These are phyloP conservation scores for Geotrichum bryndzae DNA, from an alignment of 1,139 yeast genomes.

Conservation along the genomic window DNA sequence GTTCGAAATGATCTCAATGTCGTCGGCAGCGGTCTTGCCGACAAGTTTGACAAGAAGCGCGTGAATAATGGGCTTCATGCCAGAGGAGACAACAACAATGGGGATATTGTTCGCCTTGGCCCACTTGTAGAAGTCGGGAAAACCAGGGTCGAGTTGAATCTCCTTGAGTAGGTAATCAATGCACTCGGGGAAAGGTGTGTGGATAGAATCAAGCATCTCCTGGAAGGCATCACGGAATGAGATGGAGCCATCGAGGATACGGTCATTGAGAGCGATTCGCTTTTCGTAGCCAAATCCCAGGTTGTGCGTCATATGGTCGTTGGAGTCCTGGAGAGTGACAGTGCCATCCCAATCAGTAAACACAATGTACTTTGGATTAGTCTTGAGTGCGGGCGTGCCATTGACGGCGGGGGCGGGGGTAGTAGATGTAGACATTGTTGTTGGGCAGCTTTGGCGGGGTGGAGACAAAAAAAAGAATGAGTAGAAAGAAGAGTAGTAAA, in stretches of 20 bases:
- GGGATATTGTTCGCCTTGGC: conserved; percentile 67
- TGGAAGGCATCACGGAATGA: conserved; percentile 74
- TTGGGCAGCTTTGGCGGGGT: neutral
- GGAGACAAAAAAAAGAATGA: neutral
- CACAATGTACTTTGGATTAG: conserved; percentile 59
- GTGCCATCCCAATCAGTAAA: conserved; percentile 99
- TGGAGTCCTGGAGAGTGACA: conserved; percentile 85
- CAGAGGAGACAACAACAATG: conserved; percentile 69
- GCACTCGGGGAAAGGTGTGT: conserved; percentile 76
- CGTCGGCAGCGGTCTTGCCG: conserved; percentile 65
- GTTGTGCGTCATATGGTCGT: conserved; percentile 82
- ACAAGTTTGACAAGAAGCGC: conserved; percentile 69
- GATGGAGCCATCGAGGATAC: conserved; percentile 61
- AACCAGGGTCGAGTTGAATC: conserved; percentile 84
- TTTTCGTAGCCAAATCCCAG: conserved; percentile 75
- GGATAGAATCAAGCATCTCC: conserved; percentile 74
- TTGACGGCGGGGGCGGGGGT: conserved; percentile 1
- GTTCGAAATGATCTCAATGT: conserved; percentile 78
- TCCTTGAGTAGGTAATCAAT: conserved; percentile 47
- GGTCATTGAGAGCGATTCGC: conserved; percentile 63
- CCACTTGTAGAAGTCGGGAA: conserved; percentile 75
- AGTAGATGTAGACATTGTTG: neutral
- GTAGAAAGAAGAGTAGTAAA: too few relatives aligned
- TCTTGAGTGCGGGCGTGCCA: conserved; percentile 30
- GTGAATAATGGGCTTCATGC: conserved; percentile 86